These are phyloP conservation scores for Lachancea mirantina DNA, from an alignment of 805 yeast genomes.

Conservation along the genomic window DNA sequence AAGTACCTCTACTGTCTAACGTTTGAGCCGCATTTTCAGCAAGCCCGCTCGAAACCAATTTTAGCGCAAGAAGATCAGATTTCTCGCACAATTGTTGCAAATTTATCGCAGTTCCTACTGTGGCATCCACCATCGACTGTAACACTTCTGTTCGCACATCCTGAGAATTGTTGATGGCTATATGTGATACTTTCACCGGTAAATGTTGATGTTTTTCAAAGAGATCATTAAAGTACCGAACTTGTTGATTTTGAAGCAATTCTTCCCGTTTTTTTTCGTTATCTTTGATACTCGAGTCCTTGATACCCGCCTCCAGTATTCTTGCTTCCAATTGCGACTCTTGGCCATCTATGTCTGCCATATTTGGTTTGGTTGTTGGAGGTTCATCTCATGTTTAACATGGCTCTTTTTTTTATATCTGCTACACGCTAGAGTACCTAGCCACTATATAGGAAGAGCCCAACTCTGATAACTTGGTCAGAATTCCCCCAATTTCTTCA, in stretches of 20 bases:
- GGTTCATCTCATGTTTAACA: too few relatives aligned
- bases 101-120: slow-evolving; percentile 21
- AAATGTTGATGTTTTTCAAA: slow-evolving; percentile 16
- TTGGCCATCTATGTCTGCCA: too few relatives aligned
- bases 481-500: too few relatives aligned
- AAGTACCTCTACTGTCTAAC: slow-evolving; percentile 17
- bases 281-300: background rate
- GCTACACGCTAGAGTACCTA: too few relatives aligned
- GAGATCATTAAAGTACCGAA: slow-evolving; percentile 6
- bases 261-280: slow-evolving; percentile 3
- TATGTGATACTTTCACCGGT: slow-evolving; percentile 22
- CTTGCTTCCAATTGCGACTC: slow-evolving; percentile 5
- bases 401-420: too few relatives aligned
- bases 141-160: slow-evolving; percentile 18
- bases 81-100: slow-evolving; percentile 22
- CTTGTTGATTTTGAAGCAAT: slow-evolving; percentile 9
- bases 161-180: slow-evolving; percentile 16
- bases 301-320: background rate
- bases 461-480: too few relatives aligned
- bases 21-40: slow-evolving; percentile 18
- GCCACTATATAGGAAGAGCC: too few relatives aligned
- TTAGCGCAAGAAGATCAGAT: slow-evolving; percentile 23
- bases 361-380: too few relatives aligned
- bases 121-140: slow-evolving; percentile 23
- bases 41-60: slow-evolving; percentile 24